Base-by-base conservation (phyloP, 768 basidiomycete species). In the Pleurotus tuoliensis region DNA sequence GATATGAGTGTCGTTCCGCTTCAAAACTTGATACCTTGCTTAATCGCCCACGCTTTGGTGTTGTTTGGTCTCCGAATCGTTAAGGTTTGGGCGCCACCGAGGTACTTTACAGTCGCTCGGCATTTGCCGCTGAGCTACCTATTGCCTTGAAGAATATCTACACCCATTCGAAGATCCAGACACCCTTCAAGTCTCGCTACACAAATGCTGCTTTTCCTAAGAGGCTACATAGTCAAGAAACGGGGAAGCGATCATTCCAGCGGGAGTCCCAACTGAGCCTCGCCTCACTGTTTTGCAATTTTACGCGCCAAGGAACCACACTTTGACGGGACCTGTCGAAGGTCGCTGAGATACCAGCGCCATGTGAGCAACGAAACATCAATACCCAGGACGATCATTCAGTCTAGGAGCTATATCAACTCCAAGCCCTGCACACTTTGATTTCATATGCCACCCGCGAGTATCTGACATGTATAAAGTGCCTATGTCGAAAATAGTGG, bases 1-100 rank as follows among this genome's bases (percentile, higher is more conserved):
- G 81, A 76, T 77, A 78, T 81, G 73, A 76, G 73, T 67, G 78
- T 80, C 79, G 79, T 70, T 81, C 81, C 78, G 74, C 71, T 52
- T 40, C 51, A 72, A 71, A 68, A 62, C 59, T 64, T 65, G 67
- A 62, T 57, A 65, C 64, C 56, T 65, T 62, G 58, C 59, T 46
- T 48, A 15, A 55, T 53, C 57, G 71, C 72, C 72, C 72, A 74
- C 71, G 70, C 73, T 73, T 67, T 66, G 60, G 62, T 47, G 66
- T 63, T 76, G 75, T 77, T 73, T 75, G 66, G 71, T 69, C 66
- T 71, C 67, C 67, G 72, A 65, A 71, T 69, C 7, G 41, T 52
- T 77, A 86, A 82, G 73, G 82, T 84, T 85, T 67, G 51, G 47
- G 51, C 51, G 37, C 38, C 51, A 16, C 9, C 7, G 18, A 52